Evolutionary conservation across 2,329 filamentous ascomycete species (phyloP), one percentile per base, ranked within the genome.

Genomic region (Trichoderma afroharzianum): DNA sequence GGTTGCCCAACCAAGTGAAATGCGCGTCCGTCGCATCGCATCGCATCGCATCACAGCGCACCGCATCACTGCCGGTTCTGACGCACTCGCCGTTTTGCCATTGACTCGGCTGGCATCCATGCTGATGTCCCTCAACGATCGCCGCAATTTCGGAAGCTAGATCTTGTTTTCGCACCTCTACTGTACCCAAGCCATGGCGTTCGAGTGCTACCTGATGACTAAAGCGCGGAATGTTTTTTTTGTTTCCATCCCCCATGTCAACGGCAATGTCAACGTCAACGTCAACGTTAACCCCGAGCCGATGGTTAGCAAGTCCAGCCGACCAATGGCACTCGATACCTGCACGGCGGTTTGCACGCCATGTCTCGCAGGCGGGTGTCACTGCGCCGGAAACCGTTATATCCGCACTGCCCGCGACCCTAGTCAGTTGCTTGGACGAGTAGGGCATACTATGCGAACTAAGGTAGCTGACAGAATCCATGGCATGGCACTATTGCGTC

Each of bases 301-400:
- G 33, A 28, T 50, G 30, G n/a, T 36, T 58, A 3, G 55, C 15
- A 64, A 70, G 24, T 58, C 5, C 32, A 47, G 61, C 47, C 50
- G 53, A 33, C 59, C 68, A 70, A 70, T 70, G 32, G 21, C 61
- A 58, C 36, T 58, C 59, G 61, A 70, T 70, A 70, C 68, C 59
- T 55, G 53, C 50, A 47, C 26, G 24, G 24, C n/a, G 64, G 64
- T 57, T 59, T 9, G 32, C 50, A 32, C 32, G 64, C 64, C 64
- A 68, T 68, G 64, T 68, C 64, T 68, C 53, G 64, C 64, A 68
- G 64, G 36, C 68, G 68, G 58, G 36, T 32, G 36, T 64, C 47
- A 53, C 32, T 57, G 32, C 63, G 68, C 50, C 68, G 50, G 32
- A 61, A 43, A 39, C 32, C 47, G 59, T 64, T 64, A 47, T 70